These are phyloP conservation scores for Ananas comosus DNA, from an alignment of 176 grass and related monocot genomes.

Conservation along the genomic window DNA sequence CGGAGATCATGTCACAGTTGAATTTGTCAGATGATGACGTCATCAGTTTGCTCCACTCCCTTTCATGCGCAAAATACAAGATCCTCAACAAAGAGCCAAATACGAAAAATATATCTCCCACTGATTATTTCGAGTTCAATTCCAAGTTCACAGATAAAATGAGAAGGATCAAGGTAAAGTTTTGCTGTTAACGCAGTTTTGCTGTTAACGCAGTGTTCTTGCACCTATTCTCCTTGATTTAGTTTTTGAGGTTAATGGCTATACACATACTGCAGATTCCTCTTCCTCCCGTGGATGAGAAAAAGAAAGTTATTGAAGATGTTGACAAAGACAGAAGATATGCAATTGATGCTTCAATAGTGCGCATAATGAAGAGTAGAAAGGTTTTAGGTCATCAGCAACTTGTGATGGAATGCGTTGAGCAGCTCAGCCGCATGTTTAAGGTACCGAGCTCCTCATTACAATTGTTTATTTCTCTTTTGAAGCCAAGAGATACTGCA, in stretches of 20 bases:
- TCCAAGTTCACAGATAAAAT: conserved; percentile 89
- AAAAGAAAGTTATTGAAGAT: conserved; percentile 97
- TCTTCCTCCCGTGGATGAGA: conserved; percentile 90
- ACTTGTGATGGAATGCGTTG: conserved; percentile 78
- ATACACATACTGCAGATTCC: conserved; percentile 40
- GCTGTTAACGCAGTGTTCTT: background rate
- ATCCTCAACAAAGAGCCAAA: conserved; percentile 86
- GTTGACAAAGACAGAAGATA: conserved; percentile 94
- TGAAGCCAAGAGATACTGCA: background rate
- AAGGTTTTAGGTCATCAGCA: conserved; percentile 87
- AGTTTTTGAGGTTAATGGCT: background rate
- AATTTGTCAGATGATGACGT: conserved; percentile 97
- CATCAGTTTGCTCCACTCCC: conserved; percentile 89
- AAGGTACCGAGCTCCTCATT: conserved; percentile 39
- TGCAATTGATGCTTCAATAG: conserved; percentile 94
- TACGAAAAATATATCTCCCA: conserved; percentile 70
- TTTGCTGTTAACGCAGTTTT: background rate
- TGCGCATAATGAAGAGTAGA: conserved; percentile 95
- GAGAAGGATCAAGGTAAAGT: conserved; percentile 86
- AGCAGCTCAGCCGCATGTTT: conserved; percentile 93
- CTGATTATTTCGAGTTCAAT: conserved; percentile 79
- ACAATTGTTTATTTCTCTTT: background rate
- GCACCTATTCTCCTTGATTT: background rate
- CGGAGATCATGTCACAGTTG: conserved; percentile 83
- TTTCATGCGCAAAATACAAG: conserved; percentile 94